These are phyloP conservation scores for Hygrophila difformis DNA, from an alignment of 257 asterid species.

Conservation along the genomic window DNA sequence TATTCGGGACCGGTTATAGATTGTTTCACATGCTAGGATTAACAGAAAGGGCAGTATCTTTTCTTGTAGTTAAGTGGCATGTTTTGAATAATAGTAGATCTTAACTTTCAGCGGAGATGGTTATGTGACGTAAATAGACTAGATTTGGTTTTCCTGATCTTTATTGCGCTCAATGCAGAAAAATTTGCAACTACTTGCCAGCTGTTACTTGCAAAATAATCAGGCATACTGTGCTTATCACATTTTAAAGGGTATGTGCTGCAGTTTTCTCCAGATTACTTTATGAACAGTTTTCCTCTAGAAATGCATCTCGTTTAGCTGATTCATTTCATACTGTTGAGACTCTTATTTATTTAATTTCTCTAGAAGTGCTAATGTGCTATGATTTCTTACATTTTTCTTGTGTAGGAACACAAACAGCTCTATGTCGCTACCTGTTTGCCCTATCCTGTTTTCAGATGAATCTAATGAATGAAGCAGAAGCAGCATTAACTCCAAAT, in stretches of 20 bases:
- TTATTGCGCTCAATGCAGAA: slow-evolving; percentile 42
- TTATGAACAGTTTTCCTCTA: slow-evolving; percentile 15
- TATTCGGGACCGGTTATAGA: too few relatives aligned
- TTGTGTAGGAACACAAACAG: slow-evolving; percentile 56
- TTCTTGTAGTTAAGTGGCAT: too few relatives aligned
- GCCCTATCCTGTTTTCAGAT: slow-evolving; percentile 92
- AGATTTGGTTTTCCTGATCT: slow-evolving; percentile 20
- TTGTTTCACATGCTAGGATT: too few relatives aligned
- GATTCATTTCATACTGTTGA: slow-evolving; percentile 6
- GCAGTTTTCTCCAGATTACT: neutral
- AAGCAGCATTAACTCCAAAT: slow-evolving; percentile 60
- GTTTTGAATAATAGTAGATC: too few relatives aligned
- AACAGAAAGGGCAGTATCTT: too few relatives aligned
- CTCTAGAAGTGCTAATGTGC: too few relatives aligned
- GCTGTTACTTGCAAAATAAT: slow-evolving; percentile 83
- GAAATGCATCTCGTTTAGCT: slow-evolving; percentile 3
- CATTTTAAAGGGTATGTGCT: slow-evolving; percentile 61
- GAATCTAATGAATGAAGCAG: slow-evolving; percentile 89
- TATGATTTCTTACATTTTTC: slow-evolving; percentile 14
- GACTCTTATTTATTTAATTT: too few relatives aligned
- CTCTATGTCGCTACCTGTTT: slow-evolving; percentile 94
- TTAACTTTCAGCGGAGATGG: too few relatives aligned
- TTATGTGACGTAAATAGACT: too few relatives aligned
- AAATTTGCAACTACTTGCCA: slow-evolving; percentile 76
- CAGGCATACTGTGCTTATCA: slow-evolving; percentile 89